Conservation (phyloP, 441 rosid species). For the Arabidopsis lyrata region DNA sequence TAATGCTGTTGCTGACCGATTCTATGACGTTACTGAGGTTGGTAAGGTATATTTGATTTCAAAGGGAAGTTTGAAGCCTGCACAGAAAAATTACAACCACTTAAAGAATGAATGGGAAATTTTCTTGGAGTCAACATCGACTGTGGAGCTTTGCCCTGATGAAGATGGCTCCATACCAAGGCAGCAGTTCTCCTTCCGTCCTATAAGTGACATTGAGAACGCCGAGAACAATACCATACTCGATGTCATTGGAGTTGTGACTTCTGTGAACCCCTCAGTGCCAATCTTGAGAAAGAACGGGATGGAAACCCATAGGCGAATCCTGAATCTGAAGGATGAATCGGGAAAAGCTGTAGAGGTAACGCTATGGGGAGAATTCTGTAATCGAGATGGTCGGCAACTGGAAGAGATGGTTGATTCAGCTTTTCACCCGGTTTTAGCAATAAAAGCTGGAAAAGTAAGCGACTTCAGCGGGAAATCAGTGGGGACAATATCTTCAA, state of each 20-base stretch:
- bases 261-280: constrained; percentile 70
- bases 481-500: constrained; percentile 73
- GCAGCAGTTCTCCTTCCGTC: constrained; percentile 79
- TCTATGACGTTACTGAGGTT: constrained; percentile 68
- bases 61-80: constrained; percentile 86
- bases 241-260: constrained; percentile 76
- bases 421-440: constrained; percentile 72
- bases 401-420: constrained; percentile 74
- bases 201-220: constrained; percentile 72
- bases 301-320: constrained; percentile 88
- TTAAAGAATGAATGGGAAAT: constrained; percentile 83
- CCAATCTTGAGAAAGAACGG: constrained; percentile 87
- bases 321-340: constrained; percentile 73
- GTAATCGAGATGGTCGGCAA: constrained; percentile 79
- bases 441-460: constrained; percentile 83
- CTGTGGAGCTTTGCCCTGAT: constrained; percentile 70
- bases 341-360: constrained; percentile 77
- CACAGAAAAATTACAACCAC: constrained; percentile 88
- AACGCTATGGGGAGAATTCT: constrained; percentile 86
- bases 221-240: constrained; percentile 69
- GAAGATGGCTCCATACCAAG: constrained; percentile 82
- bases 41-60: constrained; percentile 87
- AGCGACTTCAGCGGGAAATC: constrained; percentile 87
- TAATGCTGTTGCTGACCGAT: constrained; percentile 78
- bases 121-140: constrained; percentile 76